Conservation (phyloP, 1,139 yeast genomes). For the Protomyces gravidus region DNA sequence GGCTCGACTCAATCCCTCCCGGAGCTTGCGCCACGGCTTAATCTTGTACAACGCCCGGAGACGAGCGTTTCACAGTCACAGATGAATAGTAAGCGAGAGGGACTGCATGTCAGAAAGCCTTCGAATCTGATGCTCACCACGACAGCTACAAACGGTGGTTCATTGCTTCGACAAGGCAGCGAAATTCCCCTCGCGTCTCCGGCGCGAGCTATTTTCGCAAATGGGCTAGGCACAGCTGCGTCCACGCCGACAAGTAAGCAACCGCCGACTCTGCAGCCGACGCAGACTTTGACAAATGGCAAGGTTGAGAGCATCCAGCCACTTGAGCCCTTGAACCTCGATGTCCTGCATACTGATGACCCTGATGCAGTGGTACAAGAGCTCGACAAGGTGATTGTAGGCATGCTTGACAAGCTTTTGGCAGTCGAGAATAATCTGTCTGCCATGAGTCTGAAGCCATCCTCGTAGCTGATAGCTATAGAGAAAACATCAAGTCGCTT, state of each 20-base stretch:
- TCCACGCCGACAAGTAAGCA: background rate
- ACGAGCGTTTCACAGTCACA: slow-evolving; percentile 3
- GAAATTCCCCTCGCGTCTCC: slow-evolving; percentile 14
- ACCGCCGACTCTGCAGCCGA: background rate
- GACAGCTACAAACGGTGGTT: background rate
- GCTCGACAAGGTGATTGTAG: slow-evolving; percentile 12
- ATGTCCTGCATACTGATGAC: slow-evolving; percentile 10
- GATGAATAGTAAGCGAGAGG: background rate
- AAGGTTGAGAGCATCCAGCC: slow-evolving; percentile 1
- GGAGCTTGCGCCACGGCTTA: slow-evolving; percentile 19
- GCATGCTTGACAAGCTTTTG: slow-evolving; percentile 9
- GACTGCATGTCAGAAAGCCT: slow-evolving; percentile 10
- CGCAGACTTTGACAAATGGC: background rate
- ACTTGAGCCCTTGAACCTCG: slow-evolving; percentile 4
- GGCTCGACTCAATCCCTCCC: slow-evolving; percentile 1
- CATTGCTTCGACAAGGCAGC: background rate
- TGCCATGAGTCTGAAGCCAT: slow-evolving; percentile 9
- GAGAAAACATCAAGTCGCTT: slow-evolving; percentile 52
- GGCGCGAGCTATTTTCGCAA: background rate
- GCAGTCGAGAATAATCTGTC: slow-evolving; percentile 14
- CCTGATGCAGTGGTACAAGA: slow-evolving; percentile 15
- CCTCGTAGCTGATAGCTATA: background rate
- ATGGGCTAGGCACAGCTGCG: background rate
- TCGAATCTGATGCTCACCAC: slow-evolving; percentile 11
- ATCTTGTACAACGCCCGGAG: background rate